phyloP scores from a whole-genome alignment of 2,329 filamentous ascomycete genomes.

The Penicillium sumatraense region DNA sequence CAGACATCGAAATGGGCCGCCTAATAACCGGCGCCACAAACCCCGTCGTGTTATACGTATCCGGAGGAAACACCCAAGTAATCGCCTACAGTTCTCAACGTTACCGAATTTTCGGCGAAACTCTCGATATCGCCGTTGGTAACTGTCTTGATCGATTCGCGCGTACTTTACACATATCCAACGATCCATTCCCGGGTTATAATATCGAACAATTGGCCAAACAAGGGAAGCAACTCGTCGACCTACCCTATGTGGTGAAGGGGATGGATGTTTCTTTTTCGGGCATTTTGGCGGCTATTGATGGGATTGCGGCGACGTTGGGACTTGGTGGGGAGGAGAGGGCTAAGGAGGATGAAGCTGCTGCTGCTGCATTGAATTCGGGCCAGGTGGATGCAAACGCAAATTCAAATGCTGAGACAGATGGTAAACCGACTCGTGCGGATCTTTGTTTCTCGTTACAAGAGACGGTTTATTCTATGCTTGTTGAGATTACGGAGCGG shows the following conservation, averaged over 20 bases:
- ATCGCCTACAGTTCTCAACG: slow-evolving; percentile 94
- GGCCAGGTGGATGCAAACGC: slow-evolving; percentile 48
- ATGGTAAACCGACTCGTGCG: slow-evolving; percentile 66
- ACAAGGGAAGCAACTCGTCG: slow-evolving; percentile 72
- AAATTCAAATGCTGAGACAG: slow-evolving; percentile 36
- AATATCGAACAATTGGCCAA: slow-evolving; percentile 96
- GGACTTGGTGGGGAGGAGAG: slow-evolving; percentile 40
- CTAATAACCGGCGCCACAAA: slow-evolving; percentile 88
- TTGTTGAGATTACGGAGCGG: slow-evolving; percentile 97
- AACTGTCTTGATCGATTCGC: slow-evolving; percentile 98
- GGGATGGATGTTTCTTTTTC: slow-evolving; percentile 98
- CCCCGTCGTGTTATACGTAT: slow-evolving; percentile 94
- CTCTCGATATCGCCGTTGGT: slow-evolving; percentile 94
- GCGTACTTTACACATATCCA: slow-evolving; percentile 85
- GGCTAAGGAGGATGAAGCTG: slow-evolving; percentile 59
- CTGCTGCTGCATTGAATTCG: too few species aligned
- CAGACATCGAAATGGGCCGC: slow-evolving; percentile 97
- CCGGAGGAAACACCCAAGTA: slow-evolving; percentile 95
- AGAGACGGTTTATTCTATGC: slow-evolving; percentile 94
- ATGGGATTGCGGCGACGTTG: slow-evolving; percentile 70
- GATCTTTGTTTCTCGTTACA: slow-evolving; percentile 95
- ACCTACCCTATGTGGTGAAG: slow-evolving; percentile 94
- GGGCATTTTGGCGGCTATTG: slow-evolving; percentile 83
- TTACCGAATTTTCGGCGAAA: slow-evolving; percentile 97
- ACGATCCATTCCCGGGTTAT: slow-evolving; percentile 95